Base-by-base conservation (phyloP, 2,329 filamentous ascomycete species). In the Scolecobasidium constrictum region DNA sequence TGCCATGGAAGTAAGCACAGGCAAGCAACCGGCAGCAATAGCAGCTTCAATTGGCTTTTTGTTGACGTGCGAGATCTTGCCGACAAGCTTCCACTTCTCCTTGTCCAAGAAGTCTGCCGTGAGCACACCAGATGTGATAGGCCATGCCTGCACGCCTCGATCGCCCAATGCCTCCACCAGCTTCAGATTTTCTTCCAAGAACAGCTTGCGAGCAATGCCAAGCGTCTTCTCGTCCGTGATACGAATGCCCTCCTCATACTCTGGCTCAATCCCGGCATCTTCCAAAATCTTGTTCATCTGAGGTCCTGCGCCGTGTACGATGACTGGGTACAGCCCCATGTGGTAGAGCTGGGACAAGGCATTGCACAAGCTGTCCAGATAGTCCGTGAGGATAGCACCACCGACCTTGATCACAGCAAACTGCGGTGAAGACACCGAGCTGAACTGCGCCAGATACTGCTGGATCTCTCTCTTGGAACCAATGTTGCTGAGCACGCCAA, bases 401-500 rank as follows among this genome's bases (percentile, higher is more conserved):
- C 90, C 92, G 44, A 96, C 90, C 71, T 98, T 98, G 66, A 98
- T 94, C 38, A 98, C 90, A 52, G 88, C 90, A 63, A 96, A 98
- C 59, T 94, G 87, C 68, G 96, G 88, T 26, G 87, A 94, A 35
- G 87, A 92, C 48, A 95, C 88, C 23, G 88, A 94, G 53, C 83
- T 92, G 72, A 98, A 98, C 62, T 96, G 87, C 52, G 88, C 92
- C 46, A 96, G 80, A 65, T 96, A 96, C 65, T 96, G 90, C 70
- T 95, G 86, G 49, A 93, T 86, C 69, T 98, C 90, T 48, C 90
- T 75, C 75, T 93, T 94, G 49, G 87, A 94, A 48, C 87, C 90
- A 61, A 96, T 93, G 66, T 90, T 94, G 69, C 86, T 94, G 53
- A 96, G 74, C 47, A 94, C 76, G 67, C 90, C 86, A 56, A 93